phyloP scores from a whole-genome alignment of 768 basidiomycete genomes.

The Dendrothele bispora region DNA sequence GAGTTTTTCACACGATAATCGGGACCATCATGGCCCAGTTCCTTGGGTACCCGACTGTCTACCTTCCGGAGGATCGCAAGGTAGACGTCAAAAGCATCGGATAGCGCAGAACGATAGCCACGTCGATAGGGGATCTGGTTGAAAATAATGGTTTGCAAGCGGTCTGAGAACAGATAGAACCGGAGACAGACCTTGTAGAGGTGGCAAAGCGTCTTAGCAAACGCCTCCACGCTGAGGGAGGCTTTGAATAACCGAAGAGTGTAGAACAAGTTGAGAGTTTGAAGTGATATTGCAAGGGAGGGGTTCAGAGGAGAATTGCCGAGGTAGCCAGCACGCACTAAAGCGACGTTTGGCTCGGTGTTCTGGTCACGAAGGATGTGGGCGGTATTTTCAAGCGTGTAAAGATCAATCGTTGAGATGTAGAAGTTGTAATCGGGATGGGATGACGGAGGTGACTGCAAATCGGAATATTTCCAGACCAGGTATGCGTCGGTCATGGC shows the following conservation, averaged over 20 bases:
- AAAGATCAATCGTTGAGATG: conserved; percentile 10
- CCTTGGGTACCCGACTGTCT: conserved; percentile 6
- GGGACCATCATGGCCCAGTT: conserved; percentile 16
- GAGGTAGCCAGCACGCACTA: conserved; percentile 16
- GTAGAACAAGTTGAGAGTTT: too few relatives aligned
- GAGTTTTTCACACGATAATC: conserved; percentile 19
- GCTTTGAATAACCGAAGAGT: conserved; percentile 16
- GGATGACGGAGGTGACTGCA: neutral
- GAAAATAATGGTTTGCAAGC: too few relatives aligned
- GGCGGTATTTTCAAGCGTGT: conserved; percentile 3
- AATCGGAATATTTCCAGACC: conserved; percentile 9
- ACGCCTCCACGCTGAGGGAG: conserved; percentile 24
- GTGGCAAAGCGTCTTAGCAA: too few relatives aligned
- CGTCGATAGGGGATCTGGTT: conserved; percentile 22
- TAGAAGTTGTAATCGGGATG: conserved; percentile 4
- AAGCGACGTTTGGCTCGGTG: conserved; percentile 4
- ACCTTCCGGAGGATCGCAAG: conserved; percentile 17
- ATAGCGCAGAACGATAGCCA: conserved; percentile 16
- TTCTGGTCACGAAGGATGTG: conserved; percentile 5
- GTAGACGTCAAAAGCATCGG: conserved; percentile 27
- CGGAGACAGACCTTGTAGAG: too few relatives aligned
- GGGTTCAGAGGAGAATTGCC: conserved; percentile 12
- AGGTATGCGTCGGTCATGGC: conserved; percentile 5
- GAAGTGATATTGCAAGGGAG: conserved; percentile 18
- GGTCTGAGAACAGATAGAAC: too few relatives aligned